Evolutionary conservation across 352 stramenopile genomes (phyloP).

Genomic region (Globisporangium rhizosaccharum): DNA sequence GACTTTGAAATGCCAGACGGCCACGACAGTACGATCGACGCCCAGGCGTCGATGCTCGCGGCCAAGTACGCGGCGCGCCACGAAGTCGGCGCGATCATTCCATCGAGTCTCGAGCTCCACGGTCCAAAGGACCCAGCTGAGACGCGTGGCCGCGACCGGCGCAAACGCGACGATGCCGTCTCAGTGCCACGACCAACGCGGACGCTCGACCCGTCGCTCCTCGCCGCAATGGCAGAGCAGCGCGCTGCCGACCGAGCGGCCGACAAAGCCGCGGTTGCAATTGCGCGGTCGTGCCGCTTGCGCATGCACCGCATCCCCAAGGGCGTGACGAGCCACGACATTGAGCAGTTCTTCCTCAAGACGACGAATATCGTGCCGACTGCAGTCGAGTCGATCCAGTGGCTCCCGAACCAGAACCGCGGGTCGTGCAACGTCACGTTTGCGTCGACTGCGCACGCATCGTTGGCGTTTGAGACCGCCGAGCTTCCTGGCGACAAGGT

Average conservation of each 20-base stretch:
- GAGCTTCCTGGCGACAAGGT: slow-evolving; percentile 25
- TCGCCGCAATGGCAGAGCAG: not conserved
- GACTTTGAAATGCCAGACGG: slow-evolving; percentile 80
- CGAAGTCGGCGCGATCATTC: slow-evolving; percentile 55
- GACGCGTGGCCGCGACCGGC: slow-evolving; percentile 13
- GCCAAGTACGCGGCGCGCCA: slow-evolving; percentile 73
- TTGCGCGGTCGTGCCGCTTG: slow-evolving; percentile 58
- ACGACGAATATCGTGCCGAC: slow-evolving; percentile 56
- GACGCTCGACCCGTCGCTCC: slow-evolving; percentile 9
- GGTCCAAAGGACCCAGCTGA: slow-evolving; percentile 23
- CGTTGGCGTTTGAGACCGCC: slow-evolving; percentile 58
- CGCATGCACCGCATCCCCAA: slow-evolving; percentile 72
- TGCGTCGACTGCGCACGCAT: slow-evolving; percentile 48
- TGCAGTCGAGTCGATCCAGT: slow-evolving; percentile 62
- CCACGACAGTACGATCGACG: slow-evolving; percentile 84
- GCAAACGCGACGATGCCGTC: slow-evolving; percentile 9
- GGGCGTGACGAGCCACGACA: slow-evolving; percentile 51
- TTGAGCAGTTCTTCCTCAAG: slow-evolving; percentile 67
- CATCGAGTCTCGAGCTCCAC: slow-evolving; percentile 56
- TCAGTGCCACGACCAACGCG: not conserved
- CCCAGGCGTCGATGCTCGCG: slow-evolving; percentile 81
- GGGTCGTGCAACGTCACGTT: slow-evolving; percentile 74
- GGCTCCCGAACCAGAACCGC: slow-evolving; percentile 54
- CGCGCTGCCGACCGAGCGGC: not conserved
- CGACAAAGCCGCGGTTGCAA: slow-evolving; percentile 24